Conservation (phyloP, 768 basidiomycete genomes). For the Megacollybia marginata region DNA sequence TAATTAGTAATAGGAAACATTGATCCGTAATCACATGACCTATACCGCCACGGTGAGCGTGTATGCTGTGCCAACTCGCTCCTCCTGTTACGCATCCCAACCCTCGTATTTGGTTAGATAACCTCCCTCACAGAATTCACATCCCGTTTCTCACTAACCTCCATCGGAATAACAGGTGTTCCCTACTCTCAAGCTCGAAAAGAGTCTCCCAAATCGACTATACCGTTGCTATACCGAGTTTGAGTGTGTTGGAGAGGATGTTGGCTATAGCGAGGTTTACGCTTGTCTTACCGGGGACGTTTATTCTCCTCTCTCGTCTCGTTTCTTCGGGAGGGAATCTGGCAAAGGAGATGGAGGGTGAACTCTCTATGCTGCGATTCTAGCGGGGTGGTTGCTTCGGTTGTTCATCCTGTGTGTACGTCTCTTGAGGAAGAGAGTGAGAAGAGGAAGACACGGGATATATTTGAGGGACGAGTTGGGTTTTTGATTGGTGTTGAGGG, state of each 20-base stretch:
- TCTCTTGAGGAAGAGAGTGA: constrained; percentile 56
- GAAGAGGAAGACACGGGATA: constrained; percentile 24
- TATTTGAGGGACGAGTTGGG: background rate
- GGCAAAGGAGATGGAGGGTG: constrained; percentile 66
- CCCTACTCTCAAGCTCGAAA: constrained; percentile 48
- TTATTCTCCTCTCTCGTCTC: constrained; percentile 56
- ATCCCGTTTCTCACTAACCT: constrained; percentile 53
- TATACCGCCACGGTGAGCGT: too few relatives aligned
- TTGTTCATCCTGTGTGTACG: constrained; percentile 79
- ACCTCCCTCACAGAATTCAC: constrained; percentile 50
- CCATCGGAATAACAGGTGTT: constrained; percentile 71
- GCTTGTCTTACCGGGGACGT: constrained; percentile 72
- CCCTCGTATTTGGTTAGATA: too few relatives aligned
- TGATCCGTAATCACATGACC: too few relatives aligned
- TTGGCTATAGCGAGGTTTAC: constrained; percentile 74
- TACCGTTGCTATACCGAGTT: constrained; percentile 1
- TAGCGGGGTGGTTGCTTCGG: constrained; percentile 76
- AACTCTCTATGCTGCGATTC: constrained; percentile 71
- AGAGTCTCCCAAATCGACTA: constrained; percentile 26
- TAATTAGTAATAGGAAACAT: too few relatives aligned
- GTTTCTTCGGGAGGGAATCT: background rate
- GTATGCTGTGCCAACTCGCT: too few relatives aligned
- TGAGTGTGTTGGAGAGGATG: constrained; percentile 20
- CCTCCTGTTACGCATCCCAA: too few relatives aligned
- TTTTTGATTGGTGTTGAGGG: too few relatives aligned